These are phyloP conservation scores for Dictyostelium capitatum DNA, from an alignment of 78 protist genomes.

Conservation along the genomic window DNA sequence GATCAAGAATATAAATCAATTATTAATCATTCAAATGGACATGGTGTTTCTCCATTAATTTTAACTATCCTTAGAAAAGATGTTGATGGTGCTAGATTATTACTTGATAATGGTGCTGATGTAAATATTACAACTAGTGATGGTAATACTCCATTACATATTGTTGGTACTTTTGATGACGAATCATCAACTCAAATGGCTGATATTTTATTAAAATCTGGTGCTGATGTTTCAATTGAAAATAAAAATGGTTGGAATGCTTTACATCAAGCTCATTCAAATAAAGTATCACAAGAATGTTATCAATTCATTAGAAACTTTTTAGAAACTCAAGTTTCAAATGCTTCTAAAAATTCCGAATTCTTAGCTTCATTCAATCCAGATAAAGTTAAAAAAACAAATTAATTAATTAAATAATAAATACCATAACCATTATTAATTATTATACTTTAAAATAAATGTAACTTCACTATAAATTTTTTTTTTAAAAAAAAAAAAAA, in stretches of 20 bases:
- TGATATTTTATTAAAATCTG: constrained; percentile 18
- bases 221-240: constrained; percentile 67
- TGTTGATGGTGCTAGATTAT: neutral
- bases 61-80: constrained; percentile 10
- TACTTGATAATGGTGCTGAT: constrained; percentile 58
- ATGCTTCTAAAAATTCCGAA: neutral
- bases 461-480: too few relatives aligned
- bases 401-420: too few relatives aligned
- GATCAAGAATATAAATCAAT: neutral
- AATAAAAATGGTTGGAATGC: constrained; percentile 49
- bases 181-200: constrained; percentile 9
- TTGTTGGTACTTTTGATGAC: constrained; percentile 29
- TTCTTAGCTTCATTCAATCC: neutral
- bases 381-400: neutral
- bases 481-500: too few relatives aligned
- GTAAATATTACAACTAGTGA: constrained; percentile 4
- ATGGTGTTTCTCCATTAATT: constrained; percentile 25
- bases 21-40: constrained; percentile 9
- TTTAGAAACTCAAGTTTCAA: neutral
- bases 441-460: too few relatives aligned
- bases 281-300: neutral
- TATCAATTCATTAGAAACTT: neutral
- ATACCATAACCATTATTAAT: too few relatives aligned
- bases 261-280: constrained; percentile 25
- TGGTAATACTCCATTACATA: constrained; percentile 39